Conservation (phyloP, 768 basidiomycete species). For the Hysterangium stoloniferum region DNA sequence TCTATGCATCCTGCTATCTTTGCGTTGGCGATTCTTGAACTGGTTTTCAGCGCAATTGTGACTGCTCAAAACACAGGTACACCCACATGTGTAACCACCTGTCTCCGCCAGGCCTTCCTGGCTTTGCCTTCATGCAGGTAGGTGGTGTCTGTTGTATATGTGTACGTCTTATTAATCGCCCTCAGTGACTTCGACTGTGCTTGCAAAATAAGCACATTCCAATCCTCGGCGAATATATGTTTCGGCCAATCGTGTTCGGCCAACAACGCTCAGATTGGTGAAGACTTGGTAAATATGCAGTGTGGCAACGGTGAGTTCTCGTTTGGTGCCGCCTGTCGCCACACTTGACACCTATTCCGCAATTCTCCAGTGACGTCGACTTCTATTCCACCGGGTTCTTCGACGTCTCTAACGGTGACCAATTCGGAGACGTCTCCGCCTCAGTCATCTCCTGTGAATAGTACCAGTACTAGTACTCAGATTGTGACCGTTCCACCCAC, state of each 20-base stretch:
- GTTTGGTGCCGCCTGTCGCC: background rate
- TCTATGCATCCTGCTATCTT: too few relatives aligned
- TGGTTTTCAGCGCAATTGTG: too few relatives aligned
- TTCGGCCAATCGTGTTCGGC: background rate
- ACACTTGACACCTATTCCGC: background rate
- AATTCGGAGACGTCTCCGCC: background rate
- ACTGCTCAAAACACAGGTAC: too few relatives aligned
- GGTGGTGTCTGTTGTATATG: too few relatives aligned
- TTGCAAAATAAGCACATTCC: background rate
- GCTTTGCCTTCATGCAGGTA: too few relatives aligned
- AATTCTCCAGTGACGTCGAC: constrained; percentile 6
- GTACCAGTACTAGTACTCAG: background rate
- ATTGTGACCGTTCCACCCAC: background rate
- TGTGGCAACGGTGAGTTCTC: constrained; percentile 2
- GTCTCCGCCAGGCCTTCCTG: too few relatives aligned
- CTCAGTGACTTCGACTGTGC: constrained; percentile 6
- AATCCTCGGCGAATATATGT: background rate
- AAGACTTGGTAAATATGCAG: background rate
- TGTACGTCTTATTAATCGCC: too few relatives aligned
- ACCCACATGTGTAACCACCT: too few relatives aligned
- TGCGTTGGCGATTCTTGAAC: too few relatives aligned
- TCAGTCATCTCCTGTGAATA: background rate
- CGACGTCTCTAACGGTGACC: background rate
- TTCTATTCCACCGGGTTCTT: background rate
- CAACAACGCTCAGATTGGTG: constrained; percentile 2